Conservation (phyloP, 306 rosid genomes). For the Erythrophleum fordii region DNA sequence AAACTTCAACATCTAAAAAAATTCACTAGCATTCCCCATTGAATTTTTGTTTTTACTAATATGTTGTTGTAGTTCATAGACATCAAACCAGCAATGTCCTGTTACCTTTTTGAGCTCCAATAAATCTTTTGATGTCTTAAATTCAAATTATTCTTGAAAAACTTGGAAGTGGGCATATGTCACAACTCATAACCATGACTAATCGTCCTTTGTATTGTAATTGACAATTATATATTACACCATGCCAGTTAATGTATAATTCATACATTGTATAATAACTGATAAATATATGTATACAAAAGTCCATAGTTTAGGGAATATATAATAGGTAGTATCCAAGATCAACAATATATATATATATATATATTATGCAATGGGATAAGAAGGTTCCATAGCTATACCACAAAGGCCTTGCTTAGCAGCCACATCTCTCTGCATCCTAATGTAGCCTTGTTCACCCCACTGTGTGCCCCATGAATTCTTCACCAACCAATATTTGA, state of each 20-base stretch:
- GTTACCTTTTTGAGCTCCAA: neutral
- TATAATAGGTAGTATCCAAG: neutral
- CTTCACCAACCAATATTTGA: conserved; percentile 46
- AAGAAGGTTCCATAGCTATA: conserved; percentile 47
- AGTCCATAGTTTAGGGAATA: too few relatives aligned
- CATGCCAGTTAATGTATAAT: neutral
- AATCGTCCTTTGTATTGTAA: neutral
- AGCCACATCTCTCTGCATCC: conserved; percentile 39
- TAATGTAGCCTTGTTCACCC: conserved; percentile 47
- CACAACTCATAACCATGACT: neutral
- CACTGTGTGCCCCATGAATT: conserved; percentile 46
- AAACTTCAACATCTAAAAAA: too few relatives aligned
- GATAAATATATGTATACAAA: neutral
- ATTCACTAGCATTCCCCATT: too few relatives aligned
- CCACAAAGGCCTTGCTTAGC: conserved; percentile 47
- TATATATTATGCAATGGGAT: conserved; percentile 35
- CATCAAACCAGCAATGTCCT: neutral
- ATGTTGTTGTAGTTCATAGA: neutral
- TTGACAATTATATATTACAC: neutral
- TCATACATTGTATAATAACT: neutral
- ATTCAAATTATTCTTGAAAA: neutral
- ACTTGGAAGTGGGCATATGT: neutral
- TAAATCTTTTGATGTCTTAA: neutral
- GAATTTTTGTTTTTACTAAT: too few relatives aligned
- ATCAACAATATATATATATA: neutral